Conservation (phyloP, 495 filamentous ascomycete genomes). For the Rhypophila decipiens region DNA sequence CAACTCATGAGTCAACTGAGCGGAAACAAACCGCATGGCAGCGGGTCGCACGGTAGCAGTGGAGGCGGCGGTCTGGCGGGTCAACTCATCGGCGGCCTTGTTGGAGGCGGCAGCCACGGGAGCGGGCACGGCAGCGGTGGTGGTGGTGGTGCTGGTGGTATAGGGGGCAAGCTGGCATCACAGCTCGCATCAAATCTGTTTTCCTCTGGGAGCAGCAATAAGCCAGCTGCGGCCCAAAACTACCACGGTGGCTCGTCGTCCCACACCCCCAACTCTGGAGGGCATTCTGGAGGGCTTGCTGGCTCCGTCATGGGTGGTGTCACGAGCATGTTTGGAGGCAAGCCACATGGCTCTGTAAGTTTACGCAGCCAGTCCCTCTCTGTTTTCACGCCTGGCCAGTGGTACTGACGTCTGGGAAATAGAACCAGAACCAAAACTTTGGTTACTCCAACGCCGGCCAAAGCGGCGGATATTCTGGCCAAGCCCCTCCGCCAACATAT, state of each 20-base stretch:
- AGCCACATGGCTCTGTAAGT: constrained; percentile 28
- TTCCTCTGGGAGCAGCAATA: constrained; percentile 31
- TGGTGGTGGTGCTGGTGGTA: constrained; percentile 28
- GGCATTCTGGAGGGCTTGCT: constrained; percentile 29
- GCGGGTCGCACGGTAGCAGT: constrained; percentile 13
- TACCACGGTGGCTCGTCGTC: constrained; percentile 28
- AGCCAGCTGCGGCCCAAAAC: constrained; percentile 27
- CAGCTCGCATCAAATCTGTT: constrained; percentile 42
- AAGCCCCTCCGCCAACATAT: constrained; percentile 44
- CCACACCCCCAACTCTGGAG: constrained; percentile 12
- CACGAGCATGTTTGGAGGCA: constrained; percentile 34
- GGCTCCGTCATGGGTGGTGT: constrained; percentile 38
- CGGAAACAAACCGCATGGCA: constrained; percentile 12
- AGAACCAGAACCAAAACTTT: constrained; percentile 31
- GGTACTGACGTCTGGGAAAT: constrained; percentile 9
- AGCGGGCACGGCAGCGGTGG: constrained; percentile 22
- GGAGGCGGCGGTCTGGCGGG: constrained; percentile 30
- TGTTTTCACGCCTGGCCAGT: neutral
- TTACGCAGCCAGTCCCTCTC: neutral
- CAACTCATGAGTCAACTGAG: constrained; percentile 15
- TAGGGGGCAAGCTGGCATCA: constrained; percentile 37
- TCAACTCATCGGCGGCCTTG: constrained; percentile 25
- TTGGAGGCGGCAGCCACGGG: constrained; percentile 26
- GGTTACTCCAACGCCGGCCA: constrained; percentile 47
- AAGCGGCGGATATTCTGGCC: constrained; percentile 38